phyloP scores from a whole-genome alignment of 345 rosid genomes.

The Mallotus nudiflorus region DNA sequence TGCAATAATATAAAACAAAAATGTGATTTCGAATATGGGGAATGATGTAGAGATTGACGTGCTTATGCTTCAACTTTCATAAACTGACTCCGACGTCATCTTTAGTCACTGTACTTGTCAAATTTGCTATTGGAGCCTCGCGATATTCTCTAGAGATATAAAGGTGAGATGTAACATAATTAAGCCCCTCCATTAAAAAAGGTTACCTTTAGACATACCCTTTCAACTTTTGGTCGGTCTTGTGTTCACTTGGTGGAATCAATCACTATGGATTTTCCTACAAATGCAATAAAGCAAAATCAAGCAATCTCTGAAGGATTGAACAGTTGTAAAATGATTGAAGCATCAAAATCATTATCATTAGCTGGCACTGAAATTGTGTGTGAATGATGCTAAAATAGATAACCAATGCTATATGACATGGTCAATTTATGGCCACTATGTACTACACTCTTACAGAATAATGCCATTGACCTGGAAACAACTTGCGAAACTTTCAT shows the following conservation, averaged over 20 bases:
- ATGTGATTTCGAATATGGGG: too few species aligned
- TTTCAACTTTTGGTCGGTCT: constrained; percentile 14
- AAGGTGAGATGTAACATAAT: not conserved
- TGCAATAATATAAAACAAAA: too few species aligned
- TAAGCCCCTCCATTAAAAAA: not conserved
- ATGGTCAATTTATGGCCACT: too few species aligned
- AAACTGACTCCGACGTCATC: not conserved
- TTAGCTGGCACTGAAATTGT: not conserved
- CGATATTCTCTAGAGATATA: constrained; percentile 13
- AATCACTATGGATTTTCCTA: not conserved
- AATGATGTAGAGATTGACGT: too few species aligned
- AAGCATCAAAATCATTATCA: not conserved
- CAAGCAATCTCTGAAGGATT: not conserved
- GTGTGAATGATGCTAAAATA: too few species aligned
- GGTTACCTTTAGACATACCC: constrained; percentile 9
- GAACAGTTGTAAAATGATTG: not conserved
- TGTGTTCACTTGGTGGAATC: not conserved
- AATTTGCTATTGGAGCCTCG: constrained; percentile 11
- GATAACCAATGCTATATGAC: too few species aligned
- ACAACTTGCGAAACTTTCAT: too few species aligned
- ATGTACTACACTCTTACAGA: too few species aligned
- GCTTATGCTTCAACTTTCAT: not conserved
- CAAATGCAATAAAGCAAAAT: not conserved
- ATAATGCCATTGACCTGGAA: too few species aligned
- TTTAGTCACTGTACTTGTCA: constrained; percentile 7